Evolutionary conservation across 345 rosid genomes (phyloP).

Genomic region (Rhodomyrtus tomentosa): DNA sequence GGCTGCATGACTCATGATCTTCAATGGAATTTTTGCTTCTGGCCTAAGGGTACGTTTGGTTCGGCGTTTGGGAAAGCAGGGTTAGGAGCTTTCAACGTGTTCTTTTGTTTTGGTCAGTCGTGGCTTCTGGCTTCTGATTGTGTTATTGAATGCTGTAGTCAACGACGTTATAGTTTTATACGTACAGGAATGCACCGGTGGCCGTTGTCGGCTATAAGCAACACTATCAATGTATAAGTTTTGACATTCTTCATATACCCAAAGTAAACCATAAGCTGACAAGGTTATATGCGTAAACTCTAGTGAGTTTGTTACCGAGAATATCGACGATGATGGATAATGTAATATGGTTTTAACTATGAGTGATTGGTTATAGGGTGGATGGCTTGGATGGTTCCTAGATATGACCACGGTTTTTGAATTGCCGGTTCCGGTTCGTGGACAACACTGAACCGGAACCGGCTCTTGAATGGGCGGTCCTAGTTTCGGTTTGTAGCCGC

Average conservation of each 20-base stretch:
- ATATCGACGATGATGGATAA: background rate
- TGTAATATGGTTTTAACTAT: too few relatives aligned
- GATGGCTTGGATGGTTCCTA: too few relatives aligned
- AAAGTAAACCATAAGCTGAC: background rate
- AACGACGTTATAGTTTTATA: background rate
- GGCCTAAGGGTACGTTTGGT: background rate
- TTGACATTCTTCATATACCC: background rate
- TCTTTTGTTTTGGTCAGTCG: background rate
- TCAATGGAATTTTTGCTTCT: background rate
- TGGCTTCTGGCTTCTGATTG: background rate
- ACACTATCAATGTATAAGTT: background rate
- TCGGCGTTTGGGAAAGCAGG: too few relatives aligned
- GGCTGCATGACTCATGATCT: background rate
- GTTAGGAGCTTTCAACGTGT: background rate
- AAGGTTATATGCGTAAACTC: background rate
- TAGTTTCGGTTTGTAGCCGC: too few relatives aligned
- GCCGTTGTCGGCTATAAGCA: background rate
- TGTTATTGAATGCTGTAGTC: background rate
- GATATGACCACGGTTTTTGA: too few relatives aligned
- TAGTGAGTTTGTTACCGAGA: background rate
- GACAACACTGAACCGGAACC: too few relatives aligned
- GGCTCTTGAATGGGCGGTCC: too few relatives aligned
- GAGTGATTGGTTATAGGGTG: too few relatives aligned
- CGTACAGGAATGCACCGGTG: background rate
- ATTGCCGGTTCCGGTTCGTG: too few relatives aligned